Base-by-base conservation (phyloP, 495 filamentous ascomycete species). In the Hyaloscypha finlandica region DNA sequence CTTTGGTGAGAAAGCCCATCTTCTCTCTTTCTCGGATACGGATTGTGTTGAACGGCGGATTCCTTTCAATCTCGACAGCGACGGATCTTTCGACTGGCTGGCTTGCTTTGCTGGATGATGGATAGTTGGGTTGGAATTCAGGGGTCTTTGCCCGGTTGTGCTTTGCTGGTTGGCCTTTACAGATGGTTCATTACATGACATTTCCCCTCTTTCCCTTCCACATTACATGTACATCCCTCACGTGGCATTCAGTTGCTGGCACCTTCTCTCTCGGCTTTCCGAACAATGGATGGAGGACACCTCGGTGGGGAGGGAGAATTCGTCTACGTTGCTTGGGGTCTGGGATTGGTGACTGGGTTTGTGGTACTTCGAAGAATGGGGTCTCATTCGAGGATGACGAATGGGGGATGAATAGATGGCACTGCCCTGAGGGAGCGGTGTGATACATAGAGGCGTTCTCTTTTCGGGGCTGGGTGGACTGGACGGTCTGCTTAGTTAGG, bases 181-280 rank as follows among this genome's bases (percentile, higher is more conserved):
- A 19, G 42, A 48, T 19, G 42, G 42, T 19, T 19, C 25, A 25
- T 25, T 25, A 37, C 35, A 48, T 48, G 4, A 48, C 16, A 19
- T 16, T 48, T 14, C 11, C 42, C 16, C 9, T 19, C 6, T 37
- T 37, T 37, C 8, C 35, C 12, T 37, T 37, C 35, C 35, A 8
- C 16, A 4, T 6, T 6, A 48, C 42, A 48, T 48, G 42, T 56
- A 32, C 53, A 56, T 29, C 53, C 30, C 6, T 61, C 48, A 25
- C 30, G 33, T 61, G 33, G 37, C 37, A 61, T 61, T 61, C 5
- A 22, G 33, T 61, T 61, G 35, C 59, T 42, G 59, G 59, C 59
- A 42, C 6, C 32, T 33, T 16, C 59, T 8, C 3, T 45, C 35
- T 25, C 42, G 42, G 16, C 42, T 48, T 48, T 48, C 42, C 1